These are phyloP conservation scores for Simplicillium sp. DNA, from an alignment of 2,329 filamentous ascomycete species.

Conservation along the genomic window DNA sequence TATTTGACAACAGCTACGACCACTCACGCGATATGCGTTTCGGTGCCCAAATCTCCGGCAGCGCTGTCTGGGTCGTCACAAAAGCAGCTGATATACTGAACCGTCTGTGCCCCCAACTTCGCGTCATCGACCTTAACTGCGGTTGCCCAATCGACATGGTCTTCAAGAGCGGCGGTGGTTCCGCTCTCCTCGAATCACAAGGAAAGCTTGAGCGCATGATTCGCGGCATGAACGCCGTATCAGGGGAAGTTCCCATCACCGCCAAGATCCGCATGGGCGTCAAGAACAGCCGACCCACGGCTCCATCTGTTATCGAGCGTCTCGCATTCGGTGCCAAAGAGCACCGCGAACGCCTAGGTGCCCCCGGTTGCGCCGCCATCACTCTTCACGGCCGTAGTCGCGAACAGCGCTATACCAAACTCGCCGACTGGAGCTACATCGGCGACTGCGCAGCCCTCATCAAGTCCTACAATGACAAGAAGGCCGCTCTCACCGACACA, in stretches of 20 bases:
- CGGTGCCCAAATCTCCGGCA: constrained; percentile 85
- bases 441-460: constrained; percentile 80
- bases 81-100: constrained; percentile 81
- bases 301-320: constrained; percentile 71
- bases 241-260: constrained; percentile 82
- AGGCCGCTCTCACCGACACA: constrained; percentile 63
- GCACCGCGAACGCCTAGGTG: constrained; percentile 58
- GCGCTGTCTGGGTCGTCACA: constrained; percentile 82
- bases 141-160: constrained; percentile 95
- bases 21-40: constrained; percentile 78
- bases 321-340: constrained; percentile 74
- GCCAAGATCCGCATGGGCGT: constrained; percentile 93
- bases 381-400: constrained; percentile 89
- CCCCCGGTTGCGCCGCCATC: constrained; percentile 84
- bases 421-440: constrained; percentile 94
- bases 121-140: constrained; percentile 91
- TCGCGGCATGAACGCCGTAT: constrained; percentile 90
- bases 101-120: constrained; percentile 68
- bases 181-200: constrained; percentile 79
- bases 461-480: constrained; percentile 65
- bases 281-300: constrained; percentile 67
- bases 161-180: constrained; percentile 79
- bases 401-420: constrained; percentile 87
- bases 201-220: constrained; percentile 91
- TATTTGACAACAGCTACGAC: constrained; percentile 66